A percentile compares a stretch with the other conserved stretches of the same genome.
Conservation (phyloP, 2,329 filamentous ascomycete genomes). For the Aspergillus arachidicola region DNA sequence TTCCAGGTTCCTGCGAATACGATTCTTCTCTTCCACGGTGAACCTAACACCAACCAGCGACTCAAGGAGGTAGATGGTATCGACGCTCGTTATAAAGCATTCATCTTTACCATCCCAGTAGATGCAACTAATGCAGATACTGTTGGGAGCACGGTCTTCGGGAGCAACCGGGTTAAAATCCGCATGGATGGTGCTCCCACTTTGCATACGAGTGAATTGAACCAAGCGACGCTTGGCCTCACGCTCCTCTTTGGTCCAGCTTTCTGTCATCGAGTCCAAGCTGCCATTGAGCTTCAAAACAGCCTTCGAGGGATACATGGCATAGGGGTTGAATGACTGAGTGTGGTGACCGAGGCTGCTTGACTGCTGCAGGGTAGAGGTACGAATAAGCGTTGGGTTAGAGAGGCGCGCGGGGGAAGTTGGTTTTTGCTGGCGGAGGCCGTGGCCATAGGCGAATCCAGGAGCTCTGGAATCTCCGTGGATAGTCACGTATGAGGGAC, state of each 20-base stretch:
- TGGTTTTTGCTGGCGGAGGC: constrained; percentile 41
- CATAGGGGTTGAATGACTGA: constrained; percentile 72
- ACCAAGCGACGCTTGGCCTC: constrained; percentile 80
- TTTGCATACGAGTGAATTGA: constrained; percentile 81
- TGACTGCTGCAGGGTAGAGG: constrained; percentile 65
- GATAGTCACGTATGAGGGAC: constrained; percentile 50
- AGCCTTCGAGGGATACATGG: constrained; percentile 81
- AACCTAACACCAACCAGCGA: constrained; percentile 84
- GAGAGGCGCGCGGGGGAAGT: constrained; percentile 49
- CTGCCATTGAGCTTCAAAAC: constrained; percentile 83
- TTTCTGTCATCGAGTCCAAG: constrained; percentile 77
- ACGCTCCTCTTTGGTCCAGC: constrained; percentile 83
- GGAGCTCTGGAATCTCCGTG: constrained; percentile 48
- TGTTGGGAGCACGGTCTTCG: constrained; percentile 78
- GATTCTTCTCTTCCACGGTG: constrained; percentile 97
- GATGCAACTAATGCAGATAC: constrained; percentile 96
- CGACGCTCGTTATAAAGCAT: constrained; percentile 93
- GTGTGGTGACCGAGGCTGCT: constrained; percentile 50
- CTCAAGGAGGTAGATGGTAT: constrained; percentile 94
- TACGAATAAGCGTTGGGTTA: constrained; percentile 66
- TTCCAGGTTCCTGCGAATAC: constrained; percentile 92
- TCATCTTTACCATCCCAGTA: constrained; percentile 91
- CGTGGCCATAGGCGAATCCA: constrained; percentile 43
- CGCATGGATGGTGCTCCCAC: constrained; percentile 77
- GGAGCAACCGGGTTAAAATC: constrained; percentile 77